Conservation (phyloP, 139 green algal genomes). For the Raphidocelis subcapitata region DNA sequence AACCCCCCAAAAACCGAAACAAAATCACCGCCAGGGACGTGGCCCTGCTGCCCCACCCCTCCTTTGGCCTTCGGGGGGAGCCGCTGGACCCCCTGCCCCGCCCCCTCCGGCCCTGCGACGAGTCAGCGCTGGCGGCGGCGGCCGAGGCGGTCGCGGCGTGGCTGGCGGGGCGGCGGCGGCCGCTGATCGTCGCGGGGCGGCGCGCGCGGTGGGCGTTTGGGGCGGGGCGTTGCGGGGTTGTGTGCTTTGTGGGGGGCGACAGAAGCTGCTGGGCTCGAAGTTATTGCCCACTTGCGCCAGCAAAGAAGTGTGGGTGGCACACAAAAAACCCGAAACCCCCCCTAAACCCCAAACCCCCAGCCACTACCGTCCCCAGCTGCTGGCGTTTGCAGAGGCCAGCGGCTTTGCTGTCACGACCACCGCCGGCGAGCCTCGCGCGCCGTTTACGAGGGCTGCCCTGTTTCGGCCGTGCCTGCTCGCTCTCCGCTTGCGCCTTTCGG, state of each 20-base stretch:
- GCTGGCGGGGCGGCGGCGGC: conserved; percentile 4
- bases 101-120: not conserved
- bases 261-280: not conserved
- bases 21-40: conserved; percentile 20
- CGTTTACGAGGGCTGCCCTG: too few relatives aligned
- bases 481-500: too few relatives aligned
- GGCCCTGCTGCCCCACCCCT: conserved; percentile 7
- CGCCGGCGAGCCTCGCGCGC: too few relatives aligned
- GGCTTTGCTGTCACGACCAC: too few relatives aligned
- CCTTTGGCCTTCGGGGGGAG: not conserved
- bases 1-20: not conserved
- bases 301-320: not conserved
- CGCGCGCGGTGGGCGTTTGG: conserved; percentile 1
- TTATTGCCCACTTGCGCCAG: not conserved
- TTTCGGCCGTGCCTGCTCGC: too few relatives aligned
- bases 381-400: too few relatives aligned
- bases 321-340: too few relatives aligned
- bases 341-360: too few relatives aligned
- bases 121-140: not conserved
- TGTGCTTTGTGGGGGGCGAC: not conserved
- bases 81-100: not conserved
- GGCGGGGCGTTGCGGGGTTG: not conserved
- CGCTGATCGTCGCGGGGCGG: conserved; percentile 5
- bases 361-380: too few relatives aligned
- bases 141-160: not conserved